Evolutionary conservation across 371 early-diverging fungal species (phyloP), one percentile per base, ranked within the genome.

Genomic region (Mycotypha africana): DNA sequence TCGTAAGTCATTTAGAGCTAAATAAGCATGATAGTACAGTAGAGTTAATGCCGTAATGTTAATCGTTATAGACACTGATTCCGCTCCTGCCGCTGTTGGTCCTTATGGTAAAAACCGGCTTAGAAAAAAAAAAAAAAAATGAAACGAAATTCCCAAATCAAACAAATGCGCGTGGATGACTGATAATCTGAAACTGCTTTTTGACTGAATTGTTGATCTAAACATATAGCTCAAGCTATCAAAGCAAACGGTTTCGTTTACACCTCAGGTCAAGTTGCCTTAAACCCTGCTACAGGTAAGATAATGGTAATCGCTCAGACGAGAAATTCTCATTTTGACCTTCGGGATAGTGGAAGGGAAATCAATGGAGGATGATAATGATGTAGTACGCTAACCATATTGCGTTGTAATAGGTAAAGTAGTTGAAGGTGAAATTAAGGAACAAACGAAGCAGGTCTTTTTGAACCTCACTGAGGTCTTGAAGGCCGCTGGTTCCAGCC

Each of bases 401-500:
- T 28, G 11, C 28, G 11, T 9, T 33, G n/a, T 5, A 5, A 17
- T 68, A 49, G 70, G 70, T 30, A 49, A 53, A 38, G 44, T 84
- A 40, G 64, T 69, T 30, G 61, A 65, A 19, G 57, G 65, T 49
- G 64, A 43, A 21, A 46, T 66, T 36, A 38, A 50, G 30, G 59
- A 55, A 20, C 85, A 84, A 59, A 78, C 85, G 38, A 63, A 60
- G 33, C 88, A 83, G 58, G 80, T 70, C 11, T 65, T 91, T 38
- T 63, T 53, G 45, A 91, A 89, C 69, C 59, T 91, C 38, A 67
- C 75, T 52, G 80, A 78, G 7, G 81, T 91, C 21, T 64, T 91
- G 11, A 75, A 79, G 51, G 88, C 82, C 15, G 70, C 84, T 38
- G 84, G 82, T 31, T 79, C 87, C 35, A 65, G 70, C 52, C 63